Evolutionary conservation across 1,139 yeast genomes (phyloP), one percentile per base, ranked within the genome.

Genomic region (Insectozyma bohioensis): DNA sequence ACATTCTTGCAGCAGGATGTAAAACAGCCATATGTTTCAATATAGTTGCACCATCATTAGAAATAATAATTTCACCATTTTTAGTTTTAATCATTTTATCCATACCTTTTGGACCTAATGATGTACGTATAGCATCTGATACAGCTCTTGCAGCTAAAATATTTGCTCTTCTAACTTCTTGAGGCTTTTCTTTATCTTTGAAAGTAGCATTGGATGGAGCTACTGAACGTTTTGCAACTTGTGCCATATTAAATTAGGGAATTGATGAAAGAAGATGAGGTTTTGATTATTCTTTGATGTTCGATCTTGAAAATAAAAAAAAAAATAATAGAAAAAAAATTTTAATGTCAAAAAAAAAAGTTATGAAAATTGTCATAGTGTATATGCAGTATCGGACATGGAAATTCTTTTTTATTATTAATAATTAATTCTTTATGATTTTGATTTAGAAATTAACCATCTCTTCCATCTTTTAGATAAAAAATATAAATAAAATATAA

Each of bases 31-130:
- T 92, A 56, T 94, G 97, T 54, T 87, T 84, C 49, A 94, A 70
- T 51, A 94, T 94, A 12, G 97, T 88, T 56, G 95, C 97, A 26
- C 99, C 99, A 63, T 92, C 99, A 58, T 92, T 94, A 43, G 97
- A 88, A 47, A 94, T 90, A 53, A 92, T 85, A 48, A 92, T 85
- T 54, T 92, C 92, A 24, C 97, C 97, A 33, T 76, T 76, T 36
- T 90, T 84, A 20, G 97, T 88, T 62, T 86, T 88, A 65, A 86
- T 86, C 98, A 92, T 92, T 69, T 94, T 94, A 61, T 92, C 99
- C 98, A 92, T 92, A 41, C 99, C 98, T 60, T 88, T 90, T 34
- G 99, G 99, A 21, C 99, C 99, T 39, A 92, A 69, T 8, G 97
- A 88, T 3, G 99, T 92, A 61, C 98, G 77, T 54, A 92, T 88